Evolutionary conservation across 139 green algal species (phyloP), one percentile per base, ranked within the genome.

Genomic region (Tetradesmus obliquus): DNA sequence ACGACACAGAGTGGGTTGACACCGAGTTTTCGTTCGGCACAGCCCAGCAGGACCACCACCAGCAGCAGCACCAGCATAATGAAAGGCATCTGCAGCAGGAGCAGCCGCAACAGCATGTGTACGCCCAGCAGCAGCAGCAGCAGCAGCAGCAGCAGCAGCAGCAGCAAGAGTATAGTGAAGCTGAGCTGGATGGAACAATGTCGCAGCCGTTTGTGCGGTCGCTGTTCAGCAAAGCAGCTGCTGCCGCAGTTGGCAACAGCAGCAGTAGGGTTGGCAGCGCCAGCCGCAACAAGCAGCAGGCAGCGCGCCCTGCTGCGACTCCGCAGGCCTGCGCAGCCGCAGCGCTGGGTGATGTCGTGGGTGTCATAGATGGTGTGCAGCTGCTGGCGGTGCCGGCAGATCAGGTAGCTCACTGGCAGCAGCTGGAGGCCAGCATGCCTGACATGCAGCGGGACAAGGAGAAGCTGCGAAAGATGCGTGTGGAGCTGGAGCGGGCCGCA

Each of bases 401-500:
- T 62, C 53, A 45, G 19, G 60, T 71, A 53, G 81, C 24, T 1
- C 60, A 51, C 13, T 84, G 57, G 79, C 85, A 90, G 24, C 86
- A 92, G 69, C 84, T 94, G 72, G 79, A 95, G 60, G 92, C 89
- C 60, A 80, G 88, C 79, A 12, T 79, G 55, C 53, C 89, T 22
- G 57, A 20, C 17, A 55, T 89, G 81, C 58, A 90, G 60, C 66
- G 91, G 80, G 95, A 97, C 91, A 92, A 94, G 13, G 74, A 88
- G 0, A 24, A 82, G 1, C 91, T 97, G 54, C 82, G 90, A 0
- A 84, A 87, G 13, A 93, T 97, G 94, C 94, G 95, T 19, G 90
- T 87, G 51, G 93, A 96, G 60, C 92, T 98, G 79, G 94, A 98
- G 89, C 92, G 95, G 76, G 95, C 92, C 1, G 90, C 92, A 6